Evolutionary conservation across 192 early-diverging fungal species (phyloP).

Genomic region (Rhizoclosmatium sp.): DNA sequence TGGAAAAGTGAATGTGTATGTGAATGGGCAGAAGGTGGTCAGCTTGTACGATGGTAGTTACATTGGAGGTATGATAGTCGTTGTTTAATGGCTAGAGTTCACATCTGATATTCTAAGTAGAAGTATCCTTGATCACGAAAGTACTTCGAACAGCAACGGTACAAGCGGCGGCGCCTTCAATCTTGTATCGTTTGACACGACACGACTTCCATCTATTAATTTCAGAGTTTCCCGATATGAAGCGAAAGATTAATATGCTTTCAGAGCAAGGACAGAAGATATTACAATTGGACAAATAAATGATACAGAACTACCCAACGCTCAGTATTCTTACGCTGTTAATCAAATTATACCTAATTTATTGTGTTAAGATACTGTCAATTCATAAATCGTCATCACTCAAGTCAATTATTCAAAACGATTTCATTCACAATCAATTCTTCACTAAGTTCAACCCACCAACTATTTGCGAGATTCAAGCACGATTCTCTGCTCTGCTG

Average conservation of each 20-base stretch:
- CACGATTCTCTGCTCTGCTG: neutral
- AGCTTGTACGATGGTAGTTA: conserved; percentile 28
- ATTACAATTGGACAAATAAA: too few relatives aligned
- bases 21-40: conserved; percentile 43
- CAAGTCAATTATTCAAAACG: too few relatives aligned
- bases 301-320: too few relatives aligned
- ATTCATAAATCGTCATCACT: too few relatives aligned
- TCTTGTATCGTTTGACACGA: conserved; percentile 4
- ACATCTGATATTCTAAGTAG: neutral
- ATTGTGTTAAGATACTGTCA: too few relatives aligned
- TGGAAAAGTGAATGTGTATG: conserved; percentile 50
- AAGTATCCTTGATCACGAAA: neutral
- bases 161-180: neutral
- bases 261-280: conserved; percentile 2
- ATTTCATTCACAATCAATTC: too few relatives aligned
- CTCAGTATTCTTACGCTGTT: too few relatives aligned
- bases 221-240: conserved; percentile 15
- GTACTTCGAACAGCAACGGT: conserved; percentile 10
- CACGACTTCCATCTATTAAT: conserved; percentile 3
- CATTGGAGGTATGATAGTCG: conserved; percentile 9
- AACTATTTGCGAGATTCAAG: neutral
- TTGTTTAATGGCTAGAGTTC: neutral
- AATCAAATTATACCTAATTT: too few relatives aligned
- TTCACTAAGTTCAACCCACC: neutral
- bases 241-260: neutral